phyloP scores from a whole-genome alignment of 768 basidiomycete species.

The Boletus eberwhitei region DNA sequence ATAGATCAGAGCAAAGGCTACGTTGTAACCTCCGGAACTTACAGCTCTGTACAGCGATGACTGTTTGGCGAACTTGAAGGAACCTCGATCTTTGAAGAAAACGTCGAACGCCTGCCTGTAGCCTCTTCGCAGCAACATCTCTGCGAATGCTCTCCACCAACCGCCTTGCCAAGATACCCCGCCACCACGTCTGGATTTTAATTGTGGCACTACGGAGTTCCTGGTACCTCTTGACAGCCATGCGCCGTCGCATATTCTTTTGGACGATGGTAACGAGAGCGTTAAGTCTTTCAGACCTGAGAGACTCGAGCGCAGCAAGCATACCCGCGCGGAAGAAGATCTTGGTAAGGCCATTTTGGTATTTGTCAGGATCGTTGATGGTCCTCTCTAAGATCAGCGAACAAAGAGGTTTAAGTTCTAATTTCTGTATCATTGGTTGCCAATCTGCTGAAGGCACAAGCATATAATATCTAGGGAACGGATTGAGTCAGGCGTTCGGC shows the following conservation, averaged over 20 bases:
- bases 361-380: constrained; percentile 92
- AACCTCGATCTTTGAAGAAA: constrained; percentile 75
- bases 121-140: constrained; percentile 67
- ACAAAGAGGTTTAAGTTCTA: constrained; percentile 81
- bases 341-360: constrained; percentile 94
- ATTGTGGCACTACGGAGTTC: constrained; percentile 70
- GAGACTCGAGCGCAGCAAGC: constrained; percentile 91
- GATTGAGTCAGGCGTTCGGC: constrained; percentile 18
- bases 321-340: constrained; percentile 99
- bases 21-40: constrained; percentile 34
- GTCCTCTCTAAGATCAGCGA: constrained; percentile 79
- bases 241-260: constrained; percentile 89
- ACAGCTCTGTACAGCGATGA: constrained; percentile 84
- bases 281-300: constrained; percentile 85
- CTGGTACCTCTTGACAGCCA: constrained; percentile 81
- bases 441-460: constrained; percentile 84
- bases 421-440: constrained; percentile 78
- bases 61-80: constrained; percentile 53
- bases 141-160: constrained; percentile 69
- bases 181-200: constrained; percentile 92
- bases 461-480: constrained; percentile 82
- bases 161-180: constrained; percentile 74
- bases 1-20: constrained; percentile 5
- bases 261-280: constrained; percentile 92
- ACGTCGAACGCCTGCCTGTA: constrained; percentile 72